A percentile compares a stretch with the other conserved stretches of the same genome.
Conservation (phyloP, 495 filamentous ascomycete genomes). For the Parachaetomium inaequale region DNA sequence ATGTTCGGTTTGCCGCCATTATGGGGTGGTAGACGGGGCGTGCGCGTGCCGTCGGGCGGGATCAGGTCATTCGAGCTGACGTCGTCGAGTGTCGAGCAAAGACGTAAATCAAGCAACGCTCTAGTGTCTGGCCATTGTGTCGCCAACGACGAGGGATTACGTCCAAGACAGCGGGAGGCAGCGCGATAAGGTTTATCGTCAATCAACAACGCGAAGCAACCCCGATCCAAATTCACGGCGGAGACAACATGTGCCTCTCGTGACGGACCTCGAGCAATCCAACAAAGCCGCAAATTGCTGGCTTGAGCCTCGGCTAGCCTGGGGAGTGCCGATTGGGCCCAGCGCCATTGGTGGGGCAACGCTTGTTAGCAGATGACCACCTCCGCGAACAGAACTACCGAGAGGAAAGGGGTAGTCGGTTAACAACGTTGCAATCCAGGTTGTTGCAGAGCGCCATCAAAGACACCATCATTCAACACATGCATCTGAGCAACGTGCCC, state of each 20-base stretch:
- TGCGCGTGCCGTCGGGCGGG: not conserved
- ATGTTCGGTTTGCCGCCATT: slow-evolving; percentile 39
- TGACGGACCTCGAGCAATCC: not conserved
- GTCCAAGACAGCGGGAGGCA: not conserved
- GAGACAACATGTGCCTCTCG: slow-evolving; percentile 15
- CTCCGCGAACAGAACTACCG: not conserved
- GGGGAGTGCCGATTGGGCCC: slow-evolving; percentile 8
- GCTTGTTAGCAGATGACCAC: not conserved
- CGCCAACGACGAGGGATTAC: not conserved
- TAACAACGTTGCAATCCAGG: too few relatives aligned
- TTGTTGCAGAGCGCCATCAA: not conserved
- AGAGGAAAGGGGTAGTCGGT: too few relatives aligned
- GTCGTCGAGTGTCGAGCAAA: not conserved
- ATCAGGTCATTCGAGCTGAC: not conserved
- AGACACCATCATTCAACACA: not conserved
- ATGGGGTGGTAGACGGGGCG: not conserved
- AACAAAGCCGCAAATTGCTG: slow-evolving; percentile 10
- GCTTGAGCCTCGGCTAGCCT: slow-evolving; percentile 18
- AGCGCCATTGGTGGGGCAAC: not conserved
- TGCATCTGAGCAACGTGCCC: not conserved
- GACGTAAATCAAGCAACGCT: not conserved
- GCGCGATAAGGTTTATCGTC: slow-evolving; percentile 14
- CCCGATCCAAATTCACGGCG: not conserved
- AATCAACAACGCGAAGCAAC: not conserved
- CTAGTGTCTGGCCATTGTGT: slow-evolving; percentile 8